These are phyloP conservation scores for Sporothrix mexicana DNA, from an alignment of 2,329 filamentous ascomycete genomes.

Conservation along the genomic window DNA sequence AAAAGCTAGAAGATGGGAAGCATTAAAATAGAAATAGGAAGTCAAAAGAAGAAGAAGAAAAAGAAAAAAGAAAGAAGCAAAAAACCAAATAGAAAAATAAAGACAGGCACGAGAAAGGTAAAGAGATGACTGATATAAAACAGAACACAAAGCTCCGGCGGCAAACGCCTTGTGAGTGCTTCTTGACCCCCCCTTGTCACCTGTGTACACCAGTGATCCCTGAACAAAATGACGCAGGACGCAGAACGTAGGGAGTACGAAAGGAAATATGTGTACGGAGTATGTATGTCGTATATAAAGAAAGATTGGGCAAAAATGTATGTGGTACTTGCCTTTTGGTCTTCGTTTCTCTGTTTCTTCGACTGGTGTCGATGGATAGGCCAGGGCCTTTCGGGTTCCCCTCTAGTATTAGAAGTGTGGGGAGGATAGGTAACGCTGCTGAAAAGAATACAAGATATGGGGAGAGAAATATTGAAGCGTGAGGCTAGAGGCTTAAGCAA, in stretches of 20 bases:
- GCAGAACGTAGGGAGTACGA: not conserved
- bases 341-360: not conserved
- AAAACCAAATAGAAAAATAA: not conserved
- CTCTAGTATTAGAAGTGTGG: not conserved
- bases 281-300: not conserved
- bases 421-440: not conserved
- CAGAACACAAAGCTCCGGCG: constrained; percentile 6
- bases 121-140: constrained; percentile 19
- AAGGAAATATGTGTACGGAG: not conserved
- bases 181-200: not conserved
- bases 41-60: not conserved
- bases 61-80: not conserved
- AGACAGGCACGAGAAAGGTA: not conserved
- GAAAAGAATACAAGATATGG: not conserved
- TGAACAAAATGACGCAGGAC: not conserved
- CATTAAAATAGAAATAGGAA: not conserved
- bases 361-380: constrained; percentile 1
- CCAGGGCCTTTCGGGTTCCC: constrained; percentile 13
- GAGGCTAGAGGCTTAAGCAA: constrained; percentile 10
- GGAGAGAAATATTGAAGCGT: not conserved
- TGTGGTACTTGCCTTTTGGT: constrained; percentile 19
- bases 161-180: constrained; percentile 21
- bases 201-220: constrained; percentile 4
- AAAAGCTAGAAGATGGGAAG: not conserved
- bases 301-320: not conserved